A percentile compares a stretch with the other conserved stretches of the same genome.
phyloP scores from a whole-genome alignment of 768 basidiomycete species.

The Pulveroboletus ravenelii region DNA sequence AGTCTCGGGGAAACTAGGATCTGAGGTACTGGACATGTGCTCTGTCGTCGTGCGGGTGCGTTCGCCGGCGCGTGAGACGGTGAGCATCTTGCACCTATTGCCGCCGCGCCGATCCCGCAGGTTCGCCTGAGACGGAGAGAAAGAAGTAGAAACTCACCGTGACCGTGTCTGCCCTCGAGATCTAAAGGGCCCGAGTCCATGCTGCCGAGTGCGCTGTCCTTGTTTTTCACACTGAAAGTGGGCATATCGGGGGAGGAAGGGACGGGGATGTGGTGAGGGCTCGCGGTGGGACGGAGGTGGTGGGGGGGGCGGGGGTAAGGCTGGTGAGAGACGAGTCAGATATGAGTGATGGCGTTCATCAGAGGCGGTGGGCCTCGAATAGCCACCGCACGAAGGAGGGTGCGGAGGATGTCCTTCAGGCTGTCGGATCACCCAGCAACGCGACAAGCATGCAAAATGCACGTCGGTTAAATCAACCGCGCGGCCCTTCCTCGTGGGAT shows the following conservation, averaged over 20 bases:
- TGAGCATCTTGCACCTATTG: not conserved
- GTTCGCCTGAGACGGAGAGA: not conserved
- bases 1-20: slow-evolving; percentile 4
- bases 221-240: slow-evolving; percentile 11
- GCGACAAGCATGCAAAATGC: slow-evolving; percentile 1
- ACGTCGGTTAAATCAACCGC: not conserved
- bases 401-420: not conserved
- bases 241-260: slow-evolving; percentile 14
- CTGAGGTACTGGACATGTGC: not conserved
- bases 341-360: slow-evolving; percentile 3
- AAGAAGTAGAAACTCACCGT: slow-evolving; percentile 13
- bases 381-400: slow-evolving; percentile 10
- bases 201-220: slow-evolving; percentile 12
- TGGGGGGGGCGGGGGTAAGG: slow-evolving; percentile 1
- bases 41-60: slow-evolving; percentile 1
- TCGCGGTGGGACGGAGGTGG: not conserved
- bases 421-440: slow-evolving; percentile 6
- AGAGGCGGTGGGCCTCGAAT: slow-evolving; percentile 19
- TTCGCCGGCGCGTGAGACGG: slow-evolving; percentile 2
- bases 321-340: slow-evolving; percentile 12
- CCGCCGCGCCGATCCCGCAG: slow-evolving; percentile 2
- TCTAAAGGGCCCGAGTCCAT: slow-evolving; percentile 3
- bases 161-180: slow-evolving; percentile 3
- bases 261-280: not conserved
- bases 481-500: slow-evolving; percentile 11